Conservation (phyloP, 768 basidiomycete genomes). For the Serendipita sp. region DNA sequence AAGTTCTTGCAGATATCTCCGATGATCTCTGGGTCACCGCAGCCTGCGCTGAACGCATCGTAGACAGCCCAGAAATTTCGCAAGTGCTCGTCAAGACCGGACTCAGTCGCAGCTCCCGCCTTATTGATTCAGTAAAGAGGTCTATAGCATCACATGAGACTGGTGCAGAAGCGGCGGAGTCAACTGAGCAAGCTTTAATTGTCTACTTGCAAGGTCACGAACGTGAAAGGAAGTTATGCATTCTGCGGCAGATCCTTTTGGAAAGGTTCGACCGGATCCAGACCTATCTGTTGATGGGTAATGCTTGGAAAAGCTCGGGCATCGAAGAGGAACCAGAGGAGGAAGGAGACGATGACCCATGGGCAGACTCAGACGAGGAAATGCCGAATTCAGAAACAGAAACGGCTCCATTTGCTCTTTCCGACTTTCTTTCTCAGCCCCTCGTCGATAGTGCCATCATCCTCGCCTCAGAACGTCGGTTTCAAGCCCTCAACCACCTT, state of each 20-base stretch:
- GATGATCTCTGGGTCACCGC: constrained; percentile 68
- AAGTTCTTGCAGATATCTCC: constrained; percentile 33
- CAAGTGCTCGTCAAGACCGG: constrained; percentile 46
- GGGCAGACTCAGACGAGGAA: constrained; percentile 38
- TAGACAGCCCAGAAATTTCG: constrained; percentile 42
- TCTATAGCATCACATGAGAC: constrained; percentile 14
- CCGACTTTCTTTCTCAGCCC: constrained; percentile 45
- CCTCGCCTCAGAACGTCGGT: constrained; percentile 47
- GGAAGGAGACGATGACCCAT: constrained; percentile 48
- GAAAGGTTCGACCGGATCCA: constrained; percentile 52
- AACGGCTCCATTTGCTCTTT: constrained; percentile 35
- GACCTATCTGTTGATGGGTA: constrained; percentile 52
- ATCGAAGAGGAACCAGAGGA: constrained; percentile 26
- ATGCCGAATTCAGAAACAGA: not conserved
- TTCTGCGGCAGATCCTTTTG: constrained; percentile 52
- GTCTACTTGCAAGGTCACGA: constrained; percentile 42
- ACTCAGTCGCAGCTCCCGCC: constrained; percentile 38
- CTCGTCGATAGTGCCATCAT: constrained; percentile 43
- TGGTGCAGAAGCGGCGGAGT: constrained; percentile 16
- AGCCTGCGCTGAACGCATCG: constrained; percentile 53
- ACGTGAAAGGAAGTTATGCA: constrained; percentile 47
- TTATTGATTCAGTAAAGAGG: constrained; percentile 33
- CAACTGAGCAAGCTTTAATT: constrained; percentile 20
- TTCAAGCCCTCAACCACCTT: constrained; percentile 43
- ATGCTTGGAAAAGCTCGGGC: constrained; percentile 19